phyloP scores from a whole-genome alignment of 306 rosid species.

The Dalbergia oliveri region DNA sequence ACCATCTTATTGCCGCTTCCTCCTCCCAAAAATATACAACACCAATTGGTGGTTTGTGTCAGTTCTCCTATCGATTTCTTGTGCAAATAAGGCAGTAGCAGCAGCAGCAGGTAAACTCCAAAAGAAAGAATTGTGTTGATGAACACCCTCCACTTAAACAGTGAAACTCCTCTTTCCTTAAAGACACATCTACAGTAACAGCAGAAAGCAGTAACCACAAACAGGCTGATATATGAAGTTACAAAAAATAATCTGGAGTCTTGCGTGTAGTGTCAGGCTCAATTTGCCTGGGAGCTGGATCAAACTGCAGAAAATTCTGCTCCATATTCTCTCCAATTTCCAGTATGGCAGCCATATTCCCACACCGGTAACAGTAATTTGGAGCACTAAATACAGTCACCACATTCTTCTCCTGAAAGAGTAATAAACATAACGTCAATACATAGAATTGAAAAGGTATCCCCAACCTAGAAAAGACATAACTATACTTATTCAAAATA shows the following conservation, averaged over 20 bases:
- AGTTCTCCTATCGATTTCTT: slow-evolving; percentile 66
- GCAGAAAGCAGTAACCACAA: slow-evolving; percentile 67
- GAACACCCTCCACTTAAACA: slow-evolving; percentile 64
- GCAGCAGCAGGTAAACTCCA: slow-evolving; percentile 63
- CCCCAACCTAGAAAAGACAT: neutral
- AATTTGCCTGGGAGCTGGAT: slow-evolving; percentile 98
- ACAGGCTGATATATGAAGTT: slow-evolving; percentile 58
- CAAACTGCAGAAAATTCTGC: slow-evolving; percentile 97
- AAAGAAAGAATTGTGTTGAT: slow-evolving; percentile 81
- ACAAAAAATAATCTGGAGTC: slow-evolving; percentile 99
- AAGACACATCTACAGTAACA: slow-evolving; percentile 73
- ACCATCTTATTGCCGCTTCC: slow-evolving; percentile 73
- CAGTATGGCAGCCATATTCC: slow-evolving; percentile 98
- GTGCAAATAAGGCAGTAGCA: slow-evolving; percentile 61
- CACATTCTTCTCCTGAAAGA: slow-evolving; percentile 86
- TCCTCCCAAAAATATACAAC: slow-evolving; percentile 77
- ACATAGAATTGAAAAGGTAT: slow-evolving; percentile 30
- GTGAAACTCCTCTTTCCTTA: slow-evolving; percentile 54
- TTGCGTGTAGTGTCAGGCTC: slow-evolving; percentile 98
- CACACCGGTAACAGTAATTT: slow-evolving; percentile 97
- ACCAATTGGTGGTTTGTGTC: slow-evolving; percentile 67
- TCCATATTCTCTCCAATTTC: slow-evolving; percentile 98
- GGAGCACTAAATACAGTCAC: slow-evolving; percentile 99
- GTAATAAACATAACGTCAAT: slow-evolving; percentile 32
- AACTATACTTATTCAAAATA: slow-evolving; percentile 8